Conservation (phyloP, 495 filamentous ascomycete species). For the Trichoderma reesei region DNA sequence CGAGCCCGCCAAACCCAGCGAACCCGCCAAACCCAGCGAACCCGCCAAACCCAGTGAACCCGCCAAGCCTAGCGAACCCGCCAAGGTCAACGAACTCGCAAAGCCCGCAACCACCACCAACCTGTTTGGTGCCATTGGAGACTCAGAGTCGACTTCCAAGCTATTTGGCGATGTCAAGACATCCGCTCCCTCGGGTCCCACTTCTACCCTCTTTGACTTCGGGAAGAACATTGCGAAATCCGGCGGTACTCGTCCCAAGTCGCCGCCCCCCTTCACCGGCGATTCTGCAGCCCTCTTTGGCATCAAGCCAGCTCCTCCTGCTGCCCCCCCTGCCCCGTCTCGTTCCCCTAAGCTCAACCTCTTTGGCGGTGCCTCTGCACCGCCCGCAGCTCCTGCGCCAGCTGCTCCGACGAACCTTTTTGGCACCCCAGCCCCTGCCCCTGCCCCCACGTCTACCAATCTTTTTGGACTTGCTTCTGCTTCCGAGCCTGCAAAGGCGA, state of each 20-base stretch:
- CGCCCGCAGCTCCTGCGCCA: constrained; percentile 13
- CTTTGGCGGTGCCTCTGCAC: constrained; percentile 28
- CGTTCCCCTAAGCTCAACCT: constrained; percentile 31
- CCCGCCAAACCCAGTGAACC: no score
- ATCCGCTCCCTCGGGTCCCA: not conserved
- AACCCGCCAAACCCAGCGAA: no score
- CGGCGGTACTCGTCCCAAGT: constrained; percentile 24
- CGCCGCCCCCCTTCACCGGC: constrained; percentile 8
- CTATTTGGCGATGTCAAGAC: constrained; percentile 6
- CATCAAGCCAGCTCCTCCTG: constrained; percentile 13
- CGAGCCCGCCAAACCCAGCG: no score
- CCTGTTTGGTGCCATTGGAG: not conserved
- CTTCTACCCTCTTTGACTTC: constrained; percentile 10
- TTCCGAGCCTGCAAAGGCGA: constrained; percentile 18
- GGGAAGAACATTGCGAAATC: constrained; percentile 12
- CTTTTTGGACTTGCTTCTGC: constrained; percentile 21
- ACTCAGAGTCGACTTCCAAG: not conserved
- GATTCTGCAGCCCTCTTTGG: constrained; percentile 1
- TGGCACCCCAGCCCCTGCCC: constrained; percentile 16
- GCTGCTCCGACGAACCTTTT: constrained; percentile 18
- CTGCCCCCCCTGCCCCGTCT: constrained; percentile 27
- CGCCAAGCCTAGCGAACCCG: constrained; percentile 12
- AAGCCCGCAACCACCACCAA: not conserved
- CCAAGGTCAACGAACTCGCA: no score
- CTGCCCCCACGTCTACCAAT: constrained; percentile 9